These are phyloP conservation scores for Epichloe sylvatica DNA, from an alignment of 2,329 filamentous ascomycete genomes.

Conservation along the genomic window DNA sequence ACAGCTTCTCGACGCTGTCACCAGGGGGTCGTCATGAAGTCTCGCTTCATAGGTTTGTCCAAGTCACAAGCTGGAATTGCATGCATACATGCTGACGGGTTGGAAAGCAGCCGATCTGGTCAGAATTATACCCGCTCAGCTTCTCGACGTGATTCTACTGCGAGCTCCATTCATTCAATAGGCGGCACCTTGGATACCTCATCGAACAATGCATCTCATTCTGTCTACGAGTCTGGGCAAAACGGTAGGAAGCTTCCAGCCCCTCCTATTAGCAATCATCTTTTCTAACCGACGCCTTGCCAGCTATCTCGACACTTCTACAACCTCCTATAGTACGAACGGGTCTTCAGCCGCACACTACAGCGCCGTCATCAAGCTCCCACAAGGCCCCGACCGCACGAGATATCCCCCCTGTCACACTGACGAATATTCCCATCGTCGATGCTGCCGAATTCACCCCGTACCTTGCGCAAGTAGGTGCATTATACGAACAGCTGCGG, in stretches of 20 bases:
- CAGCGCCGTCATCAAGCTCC: conserved; percentile 52
- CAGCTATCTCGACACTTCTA: conserved; percentile 85
- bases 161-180: conserved; percentile 78
- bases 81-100: conserved; percentile 10
- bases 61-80: background rate
- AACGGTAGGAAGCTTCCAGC: conserved; percentile 46
- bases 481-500: conserved; percentile 77
- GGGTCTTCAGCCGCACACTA: conserved; percentile 66
- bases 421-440: conserved; percentile 77
- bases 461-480: conserved; percentile 75
- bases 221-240: conserved; percentile 58
- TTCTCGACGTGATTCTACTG: conserved; percentile 62
- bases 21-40: conserved; percentile 39
- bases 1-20: conserved; percentile 45
- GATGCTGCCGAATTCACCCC: conserved; percentile 67
- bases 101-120: conserved; percentile 25
- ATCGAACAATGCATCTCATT: conserved; percentile 38
- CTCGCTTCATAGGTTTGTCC: conserved; percentile 43
- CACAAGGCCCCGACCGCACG: conserved; percentile 72
- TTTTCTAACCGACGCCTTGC: background rate
- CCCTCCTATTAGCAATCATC: background rate
- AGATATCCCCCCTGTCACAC: conserved; percentile 90
- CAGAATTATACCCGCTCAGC: conserved; percentile 32
- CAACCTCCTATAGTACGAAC: conserved; percentile 83
- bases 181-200: conserved; percentile 68